These are phyloP conservation scores for Paraphaeosphaeria sporulosa DNA, from an alignment of 2,329 filamentous ascomycete genomes.

Conservation along the genomic window DNA sequence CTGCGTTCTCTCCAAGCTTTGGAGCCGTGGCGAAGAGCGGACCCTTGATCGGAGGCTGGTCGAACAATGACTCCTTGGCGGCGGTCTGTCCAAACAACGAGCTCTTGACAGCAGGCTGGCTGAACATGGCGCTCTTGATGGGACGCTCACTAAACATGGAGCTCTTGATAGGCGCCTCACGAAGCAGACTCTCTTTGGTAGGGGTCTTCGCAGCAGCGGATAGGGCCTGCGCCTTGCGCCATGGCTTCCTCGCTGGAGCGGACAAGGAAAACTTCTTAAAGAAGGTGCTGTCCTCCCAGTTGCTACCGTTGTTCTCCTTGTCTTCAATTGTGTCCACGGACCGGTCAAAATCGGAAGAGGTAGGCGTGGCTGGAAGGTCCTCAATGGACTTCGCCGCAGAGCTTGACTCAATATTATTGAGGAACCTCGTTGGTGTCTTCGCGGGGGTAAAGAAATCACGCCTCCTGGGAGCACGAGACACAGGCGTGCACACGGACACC, in stretches of 20 bases:
- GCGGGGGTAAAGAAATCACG: constrained; percentile 40
- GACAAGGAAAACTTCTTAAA: constrained; percentile 55
- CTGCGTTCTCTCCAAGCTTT: too few species aligned
- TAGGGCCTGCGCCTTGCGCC: constrained; percentile 51
- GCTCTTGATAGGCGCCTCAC: constrained; percentile 24
- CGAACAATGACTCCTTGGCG: background rate
- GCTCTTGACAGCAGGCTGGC: background rate
- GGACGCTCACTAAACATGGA: background rate
- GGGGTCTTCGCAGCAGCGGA: constrained; percentile 61
- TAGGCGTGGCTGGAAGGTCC: constrained; percentile 20
- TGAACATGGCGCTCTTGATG: background rate
- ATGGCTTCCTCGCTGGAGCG: constrained; percentile 34
- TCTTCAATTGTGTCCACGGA: constrained; percentile 33
- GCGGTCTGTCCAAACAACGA: background rate
- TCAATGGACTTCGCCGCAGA: constrained; percentile 12
- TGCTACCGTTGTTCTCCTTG: constrained; percentile 40
- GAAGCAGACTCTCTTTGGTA: constrained; percentile 55
- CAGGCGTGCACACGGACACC: constrained; percentile 22
- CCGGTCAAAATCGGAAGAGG: constrained; percentile 38
- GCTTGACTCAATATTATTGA: constrained; percentile 14
- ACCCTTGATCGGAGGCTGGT: background rate
- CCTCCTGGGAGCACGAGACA: constrained; percentile 28
- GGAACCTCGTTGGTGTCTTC: constrained; percentile 40
- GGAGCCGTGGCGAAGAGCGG: background rate
- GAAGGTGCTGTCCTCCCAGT: constrained; percentile 44